Evolutionary conservation across 2,329 filamentous ascomycete species (phyloP).

Genomic region (Purpureocillium lavendulum): DNA sequence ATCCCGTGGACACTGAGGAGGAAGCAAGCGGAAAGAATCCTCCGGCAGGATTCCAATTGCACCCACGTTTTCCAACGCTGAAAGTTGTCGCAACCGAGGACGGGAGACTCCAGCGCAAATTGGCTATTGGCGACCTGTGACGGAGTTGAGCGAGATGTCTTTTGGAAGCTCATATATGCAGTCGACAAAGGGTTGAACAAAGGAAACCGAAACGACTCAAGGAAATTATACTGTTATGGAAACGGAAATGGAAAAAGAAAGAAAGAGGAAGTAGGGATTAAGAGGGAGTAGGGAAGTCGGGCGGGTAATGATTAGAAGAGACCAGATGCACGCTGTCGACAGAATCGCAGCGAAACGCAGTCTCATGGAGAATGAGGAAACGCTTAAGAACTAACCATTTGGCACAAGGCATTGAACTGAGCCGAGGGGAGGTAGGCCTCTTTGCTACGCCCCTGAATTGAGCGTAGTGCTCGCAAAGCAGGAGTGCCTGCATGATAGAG

Average conservation of each 20-base stretch:
- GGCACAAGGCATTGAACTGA: constrained; percentile 41
- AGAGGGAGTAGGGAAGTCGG: constrained; percentile 18
- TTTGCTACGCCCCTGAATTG: constrained; percentile 44
- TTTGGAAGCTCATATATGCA: not conserved
- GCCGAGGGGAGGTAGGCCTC: constrained; percentile 37
- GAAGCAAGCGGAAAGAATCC: constrained; percentile 49
- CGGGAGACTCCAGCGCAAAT: constrained; percentile 15
- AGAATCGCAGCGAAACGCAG: too few species aligned
- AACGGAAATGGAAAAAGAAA: constrained; percentile 14
- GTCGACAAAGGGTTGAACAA: constrained; percentile 1
- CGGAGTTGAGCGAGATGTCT: constrained; percentile 17
- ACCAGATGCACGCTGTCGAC: too few species aligned
- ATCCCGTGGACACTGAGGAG: constrained; percentile 47
- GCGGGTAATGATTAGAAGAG: too few species aligned
- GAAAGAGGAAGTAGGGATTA: constrained; percentile 11
- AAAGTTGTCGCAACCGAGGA: constrained; percentile 15
- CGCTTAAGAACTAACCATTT: constrained; percentile 37
- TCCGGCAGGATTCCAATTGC: constrained; percentile 40
- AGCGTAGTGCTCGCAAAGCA: constrained; percentile 47
- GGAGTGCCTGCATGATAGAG: constrained; percentile 42
- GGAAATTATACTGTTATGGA: constrained; percentile 16
- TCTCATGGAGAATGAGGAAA: constrained; percentile 8
- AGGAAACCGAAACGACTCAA: constrained; percentile 14
- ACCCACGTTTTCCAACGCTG: constrained; percentile 45
- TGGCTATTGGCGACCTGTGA: constrained; percentile 30